Evolutionary conservation across 352 stramenopile species (phyloP).

Genomic region (Pythium phragmiticola): DNA sequence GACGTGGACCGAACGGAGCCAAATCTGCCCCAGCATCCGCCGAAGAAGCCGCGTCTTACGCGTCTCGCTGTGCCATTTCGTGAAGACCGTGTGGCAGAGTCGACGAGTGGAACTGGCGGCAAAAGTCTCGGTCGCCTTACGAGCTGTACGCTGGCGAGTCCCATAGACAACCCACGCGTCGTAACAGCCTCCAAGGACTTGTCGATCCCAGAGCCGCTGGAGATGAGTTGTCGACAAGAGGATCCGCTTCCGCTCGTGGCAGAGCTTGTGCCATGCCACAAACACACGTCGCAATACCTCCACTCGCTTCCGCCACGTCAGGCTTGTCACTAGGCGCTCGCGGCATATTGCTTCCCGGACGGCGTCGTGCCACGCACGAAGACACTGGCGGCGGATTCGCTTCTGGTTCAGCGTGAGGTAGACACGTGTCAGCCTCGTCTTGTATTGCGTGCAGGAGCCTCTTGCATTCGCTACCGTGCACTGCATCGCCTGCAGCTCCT

Average conservation of each 20-base stretch:
- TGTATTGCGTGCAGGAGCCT: slow-evolving; percentile 8
- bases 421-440: slow-evolving; percentile 3
- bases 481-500: not conserved
- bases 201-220: not conserved
- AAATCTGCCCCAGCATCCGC: slow-evolving; percentile 36
- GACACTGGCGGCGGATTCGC: not conserved
- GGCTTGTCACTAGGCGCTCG: not conserved
- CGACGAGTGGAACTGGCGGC: not conserved
- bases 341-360: not conserved
- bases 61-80: slow-evolving; percentile 7
- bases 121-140: not conserved
- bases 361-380: slow-evolving; percentile 8
- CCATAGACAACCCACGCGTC: slow-evolving; percentile 4
- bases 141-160: not conserved
- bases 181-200: not conserved
- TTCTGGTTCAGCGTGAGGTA: slow-evolving; percentile 2
- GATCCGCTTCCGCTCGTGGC: slow-evolving; percentile 1
- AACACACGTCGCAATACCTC: not conserved
- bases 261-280: not conserved
- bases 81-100: not conserved
- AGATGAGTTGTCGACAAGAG: not conserved
- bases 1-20: slow-evolving; percentile 36
- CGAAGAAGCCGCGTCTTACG: slow-evolving; percentile 31
- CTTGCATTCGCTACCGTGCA: not conserved
- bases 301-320: not conserved